Evolutionary conservation across 2,329 filamentous ascomycete species (phyloP), one percentile per base, ranked within the genome.

Genomic region (Clathrospora elynae): DNA sequence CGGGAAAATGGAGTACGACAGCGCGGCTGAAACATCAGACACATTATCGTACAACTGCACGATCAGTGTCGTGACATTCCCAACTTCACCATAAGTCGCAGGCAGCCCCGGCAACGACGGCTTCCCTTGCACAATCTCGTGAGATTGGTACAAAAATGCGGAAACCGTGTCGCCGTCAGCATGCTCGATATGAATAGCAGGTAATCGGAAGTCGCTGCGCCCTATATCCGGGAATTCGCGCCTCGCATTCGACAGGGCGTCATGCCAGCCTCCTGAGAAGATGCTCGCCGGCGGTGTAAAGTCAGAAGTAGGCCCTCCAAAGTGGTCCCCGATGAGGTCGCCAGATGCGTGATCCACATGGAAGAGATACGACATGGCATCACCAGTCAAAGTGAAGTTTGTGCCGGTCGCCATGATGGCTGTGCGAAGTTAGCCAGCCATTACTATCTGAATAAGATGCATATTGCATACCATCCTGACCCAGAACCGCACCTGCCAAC

Each of bases 141-240:
- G 76, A 0, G 79, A 82, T 41, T 77, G 71, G 55, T 85, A 86
- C 25, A 72, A 71, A 43, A 86, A 77, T 6, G 78, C 76, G 5
- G 77, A 79, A 10, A 86, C 75, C 0, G 81, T 83, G 46, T 81
- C 75, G 19, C 82, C 83, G 11, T 75, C 75, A 2, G 77, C 69
- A 54, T 86, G 82, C 38, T 75, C 73, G 53, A 86, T 81, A 24
- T 80, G 77, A 9, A 86, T 74, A 0, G 83, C 83, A 0, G 83
- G 83, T 2, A 78, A 68, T 3, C 84, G 76, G 51, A 84, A 82
- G 57, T 86, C 83, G 11, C 82, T 82, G 6, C 82, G 76, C 1
- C 83, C 83, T 4, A 82, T 70, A 46, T 86, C 83, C 2, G 83
- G 83, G 39, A 84, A 85, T 58, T 86, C 83, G 18, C 83, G 77